Percentiles rank a stretch among this genome's conserved stretches.
These are phyloP conservation scores for Fusarium nurragi DNA, from an alignment of 2,329 filamentous ascomycete species.

Conservation along the genomic window DNA sequence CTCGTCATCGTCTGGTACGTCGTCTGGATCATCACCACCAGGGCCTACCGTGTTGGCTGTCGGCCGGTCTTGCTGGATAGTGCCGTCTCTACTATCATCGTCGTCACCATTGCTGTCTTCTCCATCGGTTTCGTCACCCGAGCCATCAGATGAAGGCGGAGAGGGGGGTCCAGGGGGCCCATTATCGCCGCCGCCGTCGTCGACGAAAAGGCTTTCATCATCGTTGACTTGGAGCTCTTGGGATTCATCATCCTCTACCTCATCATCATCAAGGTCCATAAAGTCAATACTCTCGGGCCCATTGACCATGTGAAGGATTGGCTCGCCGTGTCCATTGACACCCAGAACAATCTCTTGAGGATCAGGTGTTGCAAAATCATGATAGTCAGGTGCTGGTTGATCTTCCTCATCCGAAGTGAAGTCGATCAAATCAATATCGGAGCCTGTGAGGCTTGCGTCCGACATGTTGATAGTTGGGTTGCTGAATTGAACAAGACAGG, in stretches of 20 bases:
- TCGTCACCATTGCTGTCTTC: background rate
- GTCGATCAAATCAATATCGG: conserved; percentile 9
- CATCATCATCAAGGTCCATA: conserved; percentile 1
- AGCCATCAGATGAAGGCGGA: background rate
- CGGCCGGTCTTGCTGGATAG: background rate
- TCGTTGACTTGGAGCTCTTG: background rate
- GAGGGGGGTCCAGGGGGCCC: background rate
- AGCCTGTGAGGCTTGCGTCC: background rate
- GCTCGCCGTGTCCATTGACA: background rate
- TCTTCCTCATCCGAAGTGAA: conserved; percentile 5
- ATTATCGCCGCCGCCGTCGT: background rate
- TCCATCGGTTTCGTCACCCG: background rate
- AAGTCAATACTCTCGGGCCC: background rate
- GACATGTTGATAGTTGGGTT: conserved; percentile 9
- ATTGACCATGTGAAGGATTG: background rate
- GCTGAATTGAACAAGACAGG: background rate
- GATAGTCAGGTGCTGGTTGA: background rate
- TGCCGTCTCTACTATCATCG: background rate
- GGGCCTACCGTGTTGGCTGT: background rate
- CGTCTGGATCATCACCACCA: background rate
- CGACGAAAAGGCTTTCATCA: background rate
- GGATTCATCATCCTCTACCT: background rate
- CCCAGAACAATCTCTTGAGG: background rate
- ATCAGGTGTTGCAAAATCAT: background rate
- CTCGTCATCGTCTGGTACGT: background rate